phyloP scores from a whole-genome alignment of 352 stramenopile species.

The Globisporangium lucens region DNA sequence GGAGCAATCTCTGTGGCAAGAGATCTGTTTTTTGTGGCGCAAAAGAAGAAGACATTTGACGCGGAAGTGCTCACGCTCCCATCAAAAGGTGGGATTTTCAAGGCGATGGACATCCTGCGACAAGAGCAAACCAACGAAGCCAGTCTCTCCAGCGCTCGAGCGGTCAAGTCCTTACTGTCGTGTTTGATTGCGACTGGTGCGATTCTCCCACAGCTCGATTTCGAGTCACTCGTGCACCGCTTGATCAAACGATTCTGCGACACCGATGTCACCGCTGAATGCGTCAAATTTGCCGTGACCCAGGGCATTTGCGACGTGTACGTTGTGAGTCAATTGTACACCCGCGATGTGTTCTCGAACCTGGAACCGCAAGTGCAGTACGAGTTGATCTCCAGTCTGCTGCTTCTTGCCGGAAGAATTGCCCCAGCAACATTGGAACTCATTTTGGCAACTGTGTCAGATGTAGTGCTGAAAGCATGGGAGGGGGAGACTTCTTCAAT shows the following conservation, averaged over 20 bases:
- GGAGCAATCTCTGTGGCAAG: conserved; percentile 30
- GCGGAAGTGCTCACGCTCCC: conserved; percentile 35
- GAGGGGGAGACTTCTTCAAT: neutral
- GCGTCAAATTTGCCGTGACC: conserved; percentile 31
- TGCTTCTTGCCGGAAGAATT: conserved; percentile 6
- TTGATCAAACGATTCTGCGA: conserved; percentile 15
- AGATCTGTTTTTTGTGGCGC: conserved; percentile 33
- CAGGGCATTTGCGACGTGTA: conserved; percentile 39
- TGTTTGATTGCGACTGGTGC: conserved; percentile 11
- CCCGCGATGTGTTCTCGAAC: conserved; percentile 3
- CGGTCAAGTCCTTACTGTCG: conserved; percentile 12
- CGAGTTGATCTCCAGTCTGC: conserved; percentile 3
- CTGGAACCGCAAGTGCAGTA: conserved; percentile 6
- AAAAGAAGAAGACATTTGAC: conserved; percentile 55
- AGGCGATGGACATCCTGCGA: conserved; percentile 32
- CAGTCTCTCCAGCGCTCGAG: neutral
- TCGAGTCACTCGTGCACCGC: conserved; percentile 12
- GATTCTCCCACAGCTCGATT: conserved; percentile 13
- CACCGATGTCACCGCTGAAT: conserved; percentile 21
- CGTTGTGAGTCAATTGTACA: conserved; percentile 21
- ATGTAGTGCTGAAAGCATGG: conserved; percentile 4
- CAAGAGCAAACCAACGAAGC: conserved; percentile 18
- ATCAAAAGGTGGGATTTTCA: conserved; percentile 24
- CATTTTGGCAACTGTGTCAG: neutral
- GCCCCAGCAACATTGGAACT: conserved; percentile 1